Conservation (phyloP, 2,329 filamentous ascomycete genomes). For the Talaromyces sp. region DNA sequence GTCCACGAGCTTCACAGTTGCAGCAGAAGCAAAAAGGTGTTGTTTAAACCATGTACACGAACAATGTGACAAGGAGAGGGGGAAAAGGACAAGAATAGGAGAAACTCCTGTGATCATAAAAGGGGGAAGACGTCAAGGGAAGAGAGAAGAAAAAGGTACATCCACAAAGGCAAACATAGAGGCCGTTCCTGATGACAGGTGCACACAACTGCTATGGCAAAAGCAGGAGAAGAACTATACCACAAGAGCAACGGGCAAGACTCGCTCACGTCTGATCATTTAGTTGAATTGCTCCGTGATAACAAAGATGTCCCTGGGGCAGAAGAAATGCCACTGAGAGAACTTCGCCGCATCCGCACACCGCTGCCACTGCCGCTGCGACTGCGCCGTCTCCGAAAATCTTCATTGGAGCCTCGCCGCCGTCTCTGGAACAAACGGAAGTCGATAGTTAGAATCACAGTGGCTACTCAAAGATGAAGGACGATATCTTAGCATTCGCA, state of each 20-base stretch:
- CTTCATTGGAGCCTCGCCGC: slow-evolving; percentile 37
- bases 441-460: slow-evolving; percentile 42
- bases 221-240: slow-evolving; percentile 20
- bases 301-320: slow-evolving; percentile 28
- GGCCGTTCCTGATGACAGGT: slow-evolving; percentile 21
- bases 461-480: slow-evolving; percentile 15
- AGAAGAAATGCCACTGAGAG: slow-evolving; percentile 28
- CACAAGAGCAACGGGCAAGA: slow-evolving; percentile 7
- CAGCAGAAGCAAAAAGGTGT: slow-evolving; percentile 4
- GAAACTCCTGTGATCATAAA: slow-evolving; percentile 7
- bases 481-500: slow-evolving; percentile 37
- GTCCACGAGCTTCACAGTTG: slow-evolving; percentile 1
- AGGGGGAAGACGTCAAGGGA: slow-evolving; percentile 4
- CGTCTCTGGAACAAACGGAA: slow-evolving; percentile 42
- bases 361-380: slow-evolving; percentile 37
- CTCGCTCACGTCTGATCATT: slow-evolving; percentile 20
- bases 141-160: slow-evolving; percentile 16
- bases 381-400: slow-evolving; percentile 34
- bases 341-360: slow-evolving; percentile 34
- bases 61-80: slow-evolving; percentile 19
- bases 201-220: slow-evolving; percentile 32
- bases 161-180: slow-evolving; percentile 21
- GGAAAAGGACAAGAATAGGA: slow-evolving; percentile 9
- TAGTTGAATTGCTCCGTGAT: slow-evolving; percentile 39
- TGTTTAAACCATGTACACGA: slow-evolving; percentile 35